Conservation (phyloP, 208 protist genomes). For the Trypanosomatidae sp. region DNA sequence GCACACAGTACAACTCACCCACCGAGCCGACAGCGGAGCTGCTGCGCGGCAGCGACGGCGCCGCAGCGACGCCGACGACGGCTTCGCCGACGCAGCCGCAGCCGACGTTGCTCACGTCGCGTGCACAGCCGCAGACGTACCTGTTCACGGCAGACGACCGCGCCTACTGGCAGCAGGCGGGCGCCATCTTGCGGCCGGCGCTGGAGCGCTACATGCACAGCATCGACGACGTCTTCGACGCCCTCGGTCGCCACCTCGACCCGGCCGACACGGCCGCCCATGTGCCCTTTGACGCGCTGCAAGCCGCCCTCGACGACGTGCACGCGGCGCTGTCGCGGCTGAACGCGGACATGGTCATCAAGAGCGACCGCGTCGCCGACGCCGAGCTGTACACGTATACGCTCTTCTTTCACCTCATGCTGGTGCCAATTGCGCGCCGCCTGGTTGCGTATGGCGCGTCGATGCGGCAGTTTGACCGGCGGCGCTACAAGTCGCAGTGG, state of each 20-base stretch:
- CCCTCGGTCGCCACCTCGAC: constrained; percentile 20
- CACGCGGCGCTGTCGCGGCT: constrained; percentile 23
- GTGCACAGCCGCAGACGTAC: no score
- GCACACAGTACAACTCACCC: no score
- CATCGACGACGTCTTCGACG: constrained; percentile 15
- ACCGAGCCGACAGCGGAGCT: no score
- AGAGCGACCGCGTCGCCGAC: constrained; percentile 8
- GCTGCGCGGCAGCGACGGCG: no score
- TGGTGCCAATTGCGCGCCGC: constrained; percentile 32
- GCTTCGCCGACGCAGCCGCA: no score
- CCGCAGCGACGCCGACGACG: no score
- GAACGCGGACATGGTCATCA: constrained; percentile 21
- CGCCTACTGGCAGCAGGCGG: constrained; percentile 5
- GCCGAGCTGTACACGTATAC: constrained; percentile 18
- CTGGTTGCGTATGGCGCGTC: constrained; percentile 22
- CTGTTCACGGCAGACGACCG: no score
- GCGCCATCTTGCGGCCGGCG: constrained; percentile 4
- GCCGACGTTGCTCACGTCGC: no score
- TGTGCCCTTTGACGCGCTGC: constrained; percentile 31
- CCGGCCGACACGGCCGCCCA: constrained; percentile 12
- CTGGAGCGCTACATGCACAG: constrained; percentile 12
- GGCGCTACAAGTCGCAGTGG: constrained; percentile 22
- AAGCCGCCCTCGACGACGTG: constrained; percentile 12
- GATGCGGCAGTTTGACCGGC: constrained; percentile 34
- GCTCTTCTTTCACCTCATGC: constrained; percentile 18